Conservation (phyloP, 1,284 basidiomycete species). For the Papiliotrema laurentii region DNA sequence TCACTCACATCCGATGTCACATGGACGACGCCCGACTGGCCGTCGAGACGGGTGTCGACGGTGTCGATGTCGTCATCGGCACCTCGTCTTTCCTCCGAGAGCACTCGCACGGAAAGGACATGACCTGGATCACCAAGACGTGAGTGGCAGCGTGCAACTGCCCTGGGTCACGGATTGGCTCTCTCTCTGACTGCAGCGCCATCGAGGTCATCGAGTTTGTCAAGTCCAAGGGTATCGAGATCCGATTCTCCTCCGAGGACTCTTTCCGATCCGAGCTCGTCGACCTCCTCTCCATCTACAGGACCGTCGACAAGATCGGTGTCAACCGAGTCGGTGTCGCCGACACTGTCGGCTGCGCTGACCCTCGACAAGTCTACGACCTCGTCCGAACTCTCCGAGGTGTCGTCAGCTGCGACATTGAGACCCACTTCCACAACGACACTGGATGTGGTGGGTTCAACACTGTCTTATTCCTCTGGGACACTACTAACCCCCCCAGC, state of each 20-base stretch:
- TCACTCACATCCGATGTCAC: slow-evolving; percentile 99
- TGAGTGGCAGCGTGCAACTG: no score
- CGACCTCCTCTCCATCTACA: slow-evolving; percentile 97
- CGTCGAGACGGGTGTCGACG: slow-evolving; percentile 98
- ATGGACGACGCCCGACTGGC: slow-evolving; percentile 99
- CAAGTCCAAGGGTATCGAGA: slow-evolving; percentile 99
- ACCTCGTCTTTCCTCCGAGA: slow-evolving; percentile 98
- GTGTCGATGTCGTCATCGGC: slow-evolving; percentile 98
- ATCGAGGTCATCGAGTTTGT: slow-evolving; percentile 99
- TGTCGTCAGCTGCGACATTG: slow-evolving; percentile 94
- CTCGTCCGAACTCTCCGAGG: slow-evolving; percentile 93
- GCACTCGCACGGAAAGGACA: slow-evolving; percentile 99
- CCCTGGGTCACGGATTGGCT: background rate
- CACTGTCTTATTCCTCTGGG: background rate
- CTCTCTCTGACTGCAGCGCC: slow-evolving; percentile 44
- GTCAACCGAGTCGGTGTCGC: slow-evolving; percentile 99
- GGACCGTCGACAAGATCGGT: slow-evolving; percentile 99
- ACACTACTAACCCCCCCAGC: slow-evolving; percentile 53
- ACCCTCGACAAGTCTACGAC: slow-evolving; percentile 98
- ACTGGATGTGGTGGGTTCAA: slow-evolving; percentile 77
- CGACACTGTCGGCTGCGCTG: slow-evolving; percentile 98
- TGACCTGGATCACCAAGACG: slow-evolving; percentile 98
- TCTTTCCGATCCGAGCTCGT: slow-evolving; percentile 99
- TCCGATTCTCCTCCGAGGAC: slow-evolving; percentile 99
- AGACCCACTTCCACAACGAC: slow-evolving; percentile 98